Evolutionary conservation across 495 filamentous ascomycete genomes (phyloP), one percentile per base, ranked within the genome.

Genomic region (Tuber magnatum): DNA sequence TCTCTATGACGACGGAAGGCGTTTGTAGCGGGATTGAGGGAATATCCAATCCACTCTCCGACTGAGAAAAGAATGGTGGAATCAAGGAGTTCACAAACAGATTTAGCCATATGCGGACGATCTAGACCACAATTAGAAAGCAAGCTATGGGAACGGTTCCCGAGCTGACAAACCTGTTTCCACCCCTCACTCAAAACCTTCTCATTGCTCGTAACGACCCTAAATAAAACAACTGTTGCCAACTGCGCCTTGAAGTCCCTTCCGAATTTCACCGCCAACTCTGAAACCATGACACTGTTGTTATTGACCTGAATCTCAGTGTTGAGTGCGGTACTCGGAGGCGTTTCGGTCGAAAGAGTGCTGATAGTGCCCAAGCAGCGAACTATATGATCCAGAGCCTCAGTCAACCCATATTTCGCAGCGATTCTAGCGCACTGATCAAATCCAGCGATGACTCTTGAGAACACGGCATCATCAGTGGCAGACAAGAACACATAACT

Each of bases 401-500:
- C 94, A 1, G 89, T 92, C 75, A 97, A 85, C 12, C 88, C 88
- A 84, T 97, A 94, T 79, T 90, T 92, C 32, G 93, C 91, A 38
- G 95, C 93, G 78, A 99, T 97, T 76, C 93, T 91, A 41, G 95
- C 94, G 81, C 95, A 97, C 82, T 99, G 94, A 81, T 97, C 92
- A 82, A 98, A 98, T 3, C 96, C 95, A 69, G 92, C 91, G 69
- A 97, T 92, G 35, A 99, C 91, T 68, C 95, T 89, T 28, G 92
- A 92, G 82, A 97, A 99, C 20, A 99, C 95, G 18, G 94, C 93
- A 84, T 99, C 96, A 79, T 99, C 95, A 4, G 94, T 97, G 46
- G 95, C 95, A 69, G 95, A 98, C 91, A 98, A 94, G 84, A 99
- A 99, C 24, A 98, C 95, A 82, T 97, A 99, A 4, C 94, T 95